Percentiles rank a stretch among this genome's conserved stretches.
Conservation (phyloP, 164 flowering plant species). For the Annona squamosa region DNA sequence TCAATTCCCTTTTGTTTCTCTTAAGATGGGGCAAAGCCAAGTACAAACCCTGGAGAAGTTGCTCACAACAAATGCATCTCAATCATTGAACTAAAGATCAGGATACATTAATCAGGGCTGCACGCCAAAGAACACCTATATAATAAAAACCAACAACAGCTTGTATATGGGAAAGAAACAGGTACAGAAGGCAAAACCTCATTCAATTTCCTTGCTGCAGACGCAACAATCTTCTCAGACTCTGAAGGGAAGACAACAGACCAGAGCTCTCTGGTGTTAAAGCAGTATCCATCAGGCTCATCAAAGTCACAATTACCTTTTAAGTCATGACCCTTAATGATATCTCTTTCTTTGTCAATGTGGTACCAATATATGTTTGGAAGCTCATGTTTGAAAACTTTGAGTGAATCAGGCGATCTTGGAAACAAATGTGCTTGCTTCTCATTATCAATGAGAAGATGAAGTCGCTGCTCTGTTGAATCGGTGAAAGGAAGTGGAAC, state of each 20-base stretch:
- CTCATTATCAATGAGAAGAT: slow-evolving; percentile 60
- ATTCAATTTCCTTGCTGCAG: slow-evolving; percentile 59
- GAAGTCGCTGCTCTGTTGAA: slow-evolving; percentile 81
- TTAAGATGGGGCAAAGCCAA: too few relatives aligned
- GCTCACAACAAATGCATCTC: background rate
- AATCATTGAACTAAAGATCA: too few relatives aligned
- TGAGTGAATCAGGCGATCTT: slow-evolving; percentile 56
- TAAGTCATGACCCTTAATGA: slow-evolving; percentile 63
- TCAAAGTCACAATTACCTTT: slow-evolving; percentile 40
- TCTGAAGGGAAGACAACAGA: slow-evolving; percentile 88
- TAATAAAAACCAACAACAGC: background rate
- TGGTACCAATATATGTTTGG: slow-evolving; percentile 83
- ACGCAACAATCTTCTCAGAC: slow-evolving; percentile 71
- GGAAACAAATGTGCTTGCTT: slow-evolving; percentile 67
- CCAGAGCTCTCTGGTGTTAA: slow-evolving; percentile 64
- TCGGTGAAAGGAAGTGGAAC: slow-evolving; percentile 81
- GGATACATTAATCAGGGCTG: too few relatives aligned
- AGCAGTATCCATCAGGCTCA: slow-evolving; percentile 65
- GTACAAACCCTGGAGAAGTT: background rate
- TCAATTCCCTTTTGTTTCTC: too few relatives aligned
- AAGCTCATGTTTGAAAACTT: slow-evolving; percentile 47
- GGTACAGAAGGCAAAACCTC: slow-evolving; percentile 46
- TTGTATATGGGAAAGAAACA: background rate
- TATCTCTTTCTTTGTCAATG: slow-evolving; percentile 56
- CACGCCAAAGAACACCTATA: too few relatives aligned